These are phyloP conservation scores for Smittium culicis DNA, from an alignment of 371 early-diverging fungal genomes.

Conservation along the genomic window DNA sequence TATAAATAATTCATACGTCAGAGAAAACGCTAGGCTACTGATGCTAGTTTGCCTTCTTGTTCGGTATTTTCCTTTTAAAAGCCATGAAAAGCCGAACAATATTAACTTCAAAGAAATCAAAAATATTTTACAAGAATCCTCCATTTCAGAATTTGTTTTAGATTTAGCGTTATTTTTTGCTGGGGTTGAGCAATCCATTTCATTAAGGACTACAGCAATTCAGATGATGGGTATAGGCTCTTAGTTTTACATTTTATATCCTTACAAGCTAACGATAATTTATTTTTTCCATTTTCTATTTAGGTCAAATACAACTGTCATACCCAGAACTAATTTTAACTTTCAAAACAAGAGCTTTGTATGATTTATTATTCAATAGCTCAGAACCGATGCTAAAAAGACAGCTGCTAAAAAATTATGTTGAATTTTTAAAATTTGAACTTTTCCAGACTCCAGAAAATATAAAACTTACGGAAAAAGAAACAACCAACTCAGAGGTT, in stretches of 20 bases:
- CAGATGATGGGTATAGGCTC: constrained; percentile 15
- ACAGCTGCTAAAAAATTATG: constrained; percentile 51
- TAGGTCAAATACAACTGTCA: constrained; percentile 53
- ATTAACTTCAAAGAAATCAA: constrained; percentile 33
- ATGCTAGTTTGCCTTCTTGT: constrained; percentile 54
- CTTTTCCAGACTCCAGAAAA: background rate
- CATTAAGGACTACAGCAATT: constrained; percentile 24
- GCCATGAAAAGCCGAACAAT: constrained; percentile 27
- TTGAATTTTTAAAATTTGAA: constrained; percentile 42
- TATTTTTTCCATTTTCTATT: background rate
- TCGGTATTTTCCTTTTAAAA: constrained; percentile 63
- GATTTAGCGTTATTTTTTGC: constrained; percentile 20
- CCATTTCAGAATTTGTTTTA: constrained; percentile 17
- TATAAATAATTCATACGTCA: constrained; percentile 18
- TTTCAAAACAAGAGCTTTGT: constrained; percentile 38
- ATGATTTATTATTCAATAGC: constrained; percentile 49
- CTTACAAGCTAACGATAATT: no score
- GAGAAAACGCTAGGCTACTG: constrained; percentile 38
- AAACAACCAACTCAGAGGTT: background rate
- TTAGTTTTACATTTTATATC: background rate
- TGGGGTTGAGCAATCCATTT: constrained; percentile 8
- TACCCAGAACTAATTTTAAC: constrained; percentile 55
- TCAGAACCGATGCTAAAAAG: constrained; percentile 37
- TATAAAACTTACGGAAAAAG: no score
- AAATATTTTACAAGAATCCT: constrained; percentile 12